Evolutionary conservation across 495 filamentous ascomycete genomes (phyloP), one percentile per base, ranked within the genome.

Genomic region (Jackrogersella minutella): DNA sequence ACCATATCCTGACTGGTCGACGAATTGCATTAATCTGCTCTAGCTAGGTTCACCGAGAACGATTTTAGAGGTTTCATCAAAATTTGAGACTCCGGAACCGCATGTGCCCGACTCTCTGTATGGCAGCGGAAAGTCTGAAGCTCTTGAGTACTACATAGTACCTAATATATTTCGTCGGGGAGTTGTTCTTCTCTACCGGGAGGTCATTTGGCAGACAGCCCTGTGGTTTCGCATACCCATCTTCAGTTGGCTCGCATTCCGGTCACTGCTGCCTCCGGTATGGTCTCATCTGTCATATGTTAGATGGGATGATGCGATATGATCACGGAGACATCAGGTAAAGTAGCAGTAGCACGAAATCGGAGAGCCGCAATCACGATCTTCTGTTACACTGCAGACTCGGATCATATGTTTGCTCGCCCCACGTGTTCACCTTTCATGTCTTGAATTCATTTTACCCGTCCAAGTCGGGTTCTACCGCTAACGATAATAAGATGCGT

Each of bases 371-470:
- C 62, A 58, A 64, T 36, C 43, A 36, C 34, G 9, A 33, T 44
- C 28, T 30, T 44, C 30, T 58, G 56, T 60, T 60, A 58, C 56
- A 66, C 49, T 22, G 33, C 37, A 33, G 37, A 49, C 55, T 47
- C 44, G n/a, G 44, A 49, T 31, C 26, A 28, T 49, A 40, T 30
- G 43, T 43, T 57, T 34, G 24, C 5, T 40, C 22, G 34, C 33
- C 44, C 16, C 17, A 21, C 34, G 33, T 39, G 55, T 37, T 37
- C 31, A 57, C 21, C 46, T 36, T 30, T 19, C 9, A 21, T 24
- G 41, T 3, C 7, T 30, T 30, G 7, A n/a, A n/a, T n/a, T n/a
- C n/a, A n/a, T n/a, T n/a, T n/a, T n/a, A n/a, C n/a, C n/a, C n/a
- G n/a, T n/a, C n/a, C n/a, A n/a, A n/a, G n/a, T n/a, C n/a, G n/a